Percentiles rank a stretch among this genome's conserved stretches.
Evolutionary conservation across 2,329 filamentous ascomycete species (phyloP).

Genomic region (Tolypocladium inflatum): DNA sequence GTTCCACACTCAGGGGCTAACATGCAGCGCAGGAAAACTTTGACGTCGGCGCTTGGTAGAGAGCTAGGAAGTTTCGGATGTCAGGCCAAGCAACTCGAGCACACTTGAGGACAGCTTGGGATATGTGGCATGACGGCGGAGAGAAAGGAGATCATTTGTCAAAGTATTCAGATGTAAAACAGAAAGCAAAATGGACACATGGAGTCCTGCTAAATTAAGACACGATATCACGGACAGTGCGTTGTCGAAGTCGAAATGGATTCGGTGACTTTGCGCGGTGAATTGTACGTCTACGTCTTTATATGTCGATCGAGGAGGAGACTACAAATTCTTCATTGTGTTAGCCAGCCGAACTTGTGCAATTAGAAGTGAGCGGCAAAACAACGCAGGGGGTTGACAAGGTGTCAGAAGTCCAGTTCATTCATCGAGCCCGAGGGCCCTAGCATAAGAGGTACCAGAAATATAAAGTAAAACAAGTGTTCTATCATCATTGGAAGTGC

Average conservation of each 20-base stretch:
- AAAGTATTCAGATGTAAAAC: conserved; percentile 9
- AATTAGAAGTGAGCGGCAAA: neutral
- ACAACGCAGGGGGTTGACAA: conserved; percentile 3
- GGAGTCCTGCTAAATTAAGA: neutral
- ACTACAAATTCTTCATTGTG: conserved; percentile 3
- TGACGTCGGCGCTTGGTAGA: conserved; percentile 79
- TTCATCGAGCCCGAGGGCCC: conserved; percentile 62
- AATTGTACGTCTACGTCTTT: neutral
- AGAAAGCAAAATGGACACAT: neutral
- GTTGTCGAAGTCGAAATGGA: neutral
- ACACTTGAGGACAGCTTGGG: conserved; percentile 3
- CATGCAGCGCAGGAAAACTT: conserved; percentile 68
- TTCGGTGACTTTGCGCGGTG: neutral
- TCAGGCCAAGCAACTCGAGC: neutral
- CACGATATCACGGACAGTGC: neutral
- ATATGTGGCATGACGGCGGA: neutral
- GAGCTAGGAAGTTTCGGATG: neutral
- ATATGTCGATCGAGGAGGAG: neutral
- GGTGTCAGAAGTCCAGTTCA: conserved; percentile 75
- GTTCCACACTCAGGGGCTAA: conserved; percentile 17
- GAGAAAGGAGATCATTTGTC: neutral
- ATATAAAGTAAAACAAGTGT: conserved; percentile 44
- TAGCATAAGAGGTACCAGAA: conserved; percentile 99
- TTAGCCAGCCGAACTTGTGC: conserved; percentile 1
- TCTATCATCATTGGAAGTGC: conserved; percentile 59